phyloP scores from a whole-genome alignment of 495 filamentous ascomycete species.

The Penicillium soppii region DNA sequence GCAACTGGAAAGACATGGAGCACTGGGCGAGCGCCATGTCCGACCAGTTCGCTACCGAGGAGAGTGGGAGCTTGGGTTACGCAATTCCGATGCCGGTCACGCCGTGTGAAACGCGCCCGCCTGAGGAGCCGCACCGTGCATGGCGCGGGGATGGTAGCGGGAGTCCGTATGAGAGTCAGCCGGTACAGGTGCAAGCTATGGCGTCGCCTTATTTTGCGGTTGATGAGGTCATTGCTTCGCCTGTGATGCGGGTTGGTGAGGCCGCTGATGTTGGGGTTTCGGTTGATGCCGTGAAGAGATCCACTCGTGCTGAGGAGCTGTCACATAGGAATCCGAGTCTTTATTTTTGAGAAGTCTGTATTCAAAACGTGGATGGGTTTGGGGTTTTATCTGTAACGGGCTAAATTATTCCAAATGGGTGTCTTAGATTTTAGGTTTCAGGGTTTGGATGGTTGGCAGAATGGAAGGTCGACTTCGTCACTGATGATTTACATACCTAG shows the following conservation, averaged over 20 bases:
- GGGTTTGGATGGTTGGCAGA: too few species aligned
- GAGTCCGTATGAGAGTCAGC: slow-evolving; percentile 13
- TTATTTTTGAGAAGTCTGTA: slow-evolving; percentile 24
- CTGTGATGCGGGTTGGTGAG: background rate
- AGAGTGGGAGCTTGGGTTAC: background rate
- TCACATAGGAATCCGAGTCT: slow-evolving; percentile 19
- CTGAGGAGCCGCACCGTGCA: slow-evolving; percentile 9
- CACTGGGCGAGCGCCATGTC: slow-evolving; percentile 20
- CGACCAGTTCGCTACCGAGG: slow-evolving; percentile 15
- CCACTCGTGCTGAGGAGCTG: slow-evolving; percentile 17
- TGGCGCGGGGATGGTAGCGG: slow-evolving; percentile 12
- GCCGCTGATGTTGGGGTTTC: slow-evolving; percentile 1
- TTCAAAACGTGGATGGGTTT: too few species aligned
- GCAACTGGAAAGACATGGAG: slow-evolving; percentile 19
- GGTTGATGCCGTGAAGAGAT: background rate
- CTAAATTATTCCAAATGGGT: too few species aligned
- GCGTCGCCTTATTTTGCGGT: slow-evolving; percentile 9
- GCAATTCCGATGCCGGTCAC: slow-evolving; percentile 1
- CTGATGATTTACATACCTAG: too few species aligned
- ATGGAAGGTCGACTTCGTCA: too few species aligned
- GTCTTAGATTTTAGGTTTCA: too few species aligned
- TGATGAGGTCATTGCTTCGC: slow-evolving; percentile 6
- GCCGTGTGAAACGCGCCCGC: background rate
- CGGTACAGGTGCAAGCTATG: background rate
- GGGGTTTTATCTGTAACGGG: too few species aligned